Conservation (phyloP, 2,329 filamentous ascomycete genomes). For the Leptographium lundbergii region DNA sequence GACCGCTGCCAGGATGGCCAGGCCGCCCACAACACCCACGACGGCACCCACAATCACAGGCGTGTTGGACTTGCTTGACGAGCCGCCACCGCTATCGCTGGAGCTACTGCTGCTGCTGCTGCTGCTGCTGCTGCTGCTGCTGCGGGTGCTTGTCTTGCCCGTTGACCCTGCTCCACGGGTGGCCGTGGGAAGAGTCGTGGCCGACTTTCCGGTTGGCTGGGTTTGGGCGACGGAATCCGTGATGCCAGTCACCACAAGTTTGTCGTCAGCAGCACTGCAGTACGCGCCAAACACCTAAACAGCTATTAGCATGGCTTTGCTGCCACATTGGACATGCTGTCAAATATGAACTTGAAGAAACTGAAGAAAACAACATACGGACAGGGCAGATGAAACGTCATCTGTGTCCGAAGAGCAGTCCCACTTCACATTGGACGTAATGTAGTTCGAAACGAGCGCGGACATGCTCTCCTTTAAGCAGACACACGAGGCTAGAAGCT, state of each 20-base stretch:
- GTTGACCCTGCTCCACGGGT: background rate
- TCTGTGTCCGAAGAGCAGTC: constrained; percentile 24
- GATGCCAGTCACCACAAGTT: constrained; percentile 27
- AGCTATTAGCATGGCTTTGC: background rate
- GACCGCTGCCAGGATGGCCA: constrained; percentile 19
- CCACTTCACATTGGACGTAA: constrained; percentile 31
- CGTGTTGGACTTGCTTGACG: constrained; percentile 14
- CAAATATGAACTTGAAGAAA: too few relatives aligned
- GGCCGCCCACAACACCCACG: constrained; percentile 20
- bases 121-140: constrained; percentile 6
- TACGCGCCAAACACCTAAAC: constrained; percentile 29
- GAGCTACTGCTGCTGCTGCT: constrained; percentile 1
- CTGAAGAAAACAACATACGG: constrained; percentile 9
- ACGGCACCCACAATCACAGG: constrained; percentile 23
- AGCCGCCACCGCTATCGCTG: constrained; percentile 4
- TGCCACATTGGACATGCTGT: too few relatives aligned
- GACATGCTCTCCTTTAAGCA: constrained; percentile 38
- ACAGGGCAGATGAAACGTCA: constrained; percentile 32
- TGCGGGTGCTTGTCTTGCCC: background rate
- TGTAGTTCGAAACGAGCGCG: constrained; percentile 25
- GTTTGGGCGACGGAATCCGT: constrained; percentile 21
- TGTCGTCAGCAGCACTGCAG: constrained; percentile 33
- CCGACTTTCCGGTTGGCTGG: background rate
- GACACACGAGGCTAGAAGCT: constrained; percentile 38
- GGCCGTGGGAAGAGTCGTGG: constrained; percentile 1